phyloP scores from a whole-genome alignment of 176 grass and related monocot genomes.

The Pontederia crassipes region DNA sequence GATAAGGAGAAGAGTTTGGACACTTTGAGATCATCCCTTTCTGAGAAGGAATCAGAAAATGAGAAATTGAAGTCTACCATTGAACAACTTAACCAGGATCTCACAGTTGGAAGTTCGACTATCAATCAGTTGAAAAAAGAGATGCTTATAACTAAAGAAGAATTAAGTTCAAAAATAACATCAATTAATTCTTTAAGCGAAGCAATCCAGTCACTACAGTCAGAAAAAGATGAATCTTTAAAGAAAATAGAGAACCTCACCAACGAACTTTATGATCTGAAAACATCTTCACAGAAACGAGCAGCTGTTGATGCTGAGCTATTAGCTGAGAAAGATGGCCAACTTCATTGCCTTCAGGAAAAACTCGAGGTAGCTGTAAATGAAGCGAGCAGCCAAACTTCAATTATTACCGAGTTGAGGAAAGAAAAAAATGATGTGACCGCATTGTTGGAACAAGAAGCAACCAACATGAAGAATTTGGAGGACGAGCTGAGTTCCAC shows the following conservation, averaged over 20 bases:
- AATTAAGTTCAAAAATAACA: slow-evolving; percentile 49
- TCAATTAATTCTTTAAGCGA: slow-evolving; percentile 60
- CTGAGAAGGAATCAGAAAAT: slow-evolving; percentile 56
- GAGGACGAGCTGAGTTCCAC: slow-evolving; percentile 48
- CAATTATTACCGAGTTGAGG: slow-evolving; percentile 50
- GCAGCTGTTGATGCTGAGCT: slow-evolving; percentile 37
- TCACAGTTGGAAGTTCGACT: slow-evolving; percentile 53
- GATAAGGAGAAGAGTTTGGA: slow-evolving; percentile 51
- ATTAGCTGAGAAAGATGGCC: slow-evolving; percentile 53
- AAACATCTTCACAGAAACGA: slow-evolving; percentile 49
- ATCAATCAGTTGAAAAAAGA: slow-evolving; percentile 62
- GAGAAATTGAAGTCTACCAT: slow-evolving; percentile 34
- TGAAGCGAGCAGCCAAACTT: slow-evolving; percentile 46
- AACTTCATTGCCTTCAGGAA: slow-evolving; percentile 51
- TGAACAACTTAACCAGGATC: slow-evolving; percentile 41
- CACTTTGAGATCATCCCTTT: slow-evolving; percentile 57
- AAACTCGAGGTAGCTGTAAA: slow-evolving; percentile 57
- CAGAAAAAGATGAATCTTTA: slow-evolving; percentile 53
- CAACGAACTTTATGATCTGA: slow-evolving; percentile 50
- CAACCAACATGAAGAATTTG: slow-evolving; percentile 31
- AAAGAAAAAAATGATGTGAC: slow-evolving; percentile 48
- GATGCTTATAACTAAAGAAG: slow-evolving; percentile 37
- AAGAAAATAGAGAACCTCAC: slow-evolving; percentile 43
- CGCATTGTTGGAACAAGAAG: slow-evolving; percentile 53
- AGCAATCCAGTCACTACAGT: slow-evolving; percentile 41